Evolutionary conservation across 1,284 basidiomycete species (phyloP).

Genomic region (Tilletiaria anomala): DNA sequence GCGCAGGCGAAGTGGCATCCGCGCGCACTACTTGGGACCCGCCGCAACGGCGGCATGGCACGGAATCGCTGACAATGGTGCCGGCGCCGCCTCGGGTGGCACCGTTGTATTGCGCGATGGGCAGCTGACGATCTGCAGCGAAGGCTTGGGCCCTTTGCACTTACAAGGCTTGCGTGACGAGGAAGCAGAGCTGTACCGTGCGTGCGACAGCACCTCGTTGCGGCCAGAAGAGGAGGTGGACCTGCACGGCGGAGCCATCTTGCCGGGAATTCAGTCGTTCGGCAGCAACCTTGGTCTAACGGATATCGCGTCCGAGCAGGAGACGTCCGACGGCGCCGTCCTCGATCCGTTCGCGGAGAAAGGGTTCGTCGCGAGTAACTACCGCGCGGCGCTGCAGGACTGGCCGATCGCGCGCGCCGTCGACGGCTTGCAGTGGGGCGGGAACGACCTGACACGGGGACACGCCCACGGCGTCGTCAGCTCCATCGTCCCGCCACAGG

Average conservation of each 20-base stretch:
- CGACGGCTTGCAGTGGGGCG: conserved; percentile 24
- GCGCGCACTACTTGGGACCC: neutral
- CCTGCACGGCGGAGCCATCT: neutral
- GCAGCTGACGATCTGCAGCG: neutral
- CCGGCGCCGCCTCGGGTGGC: neutral
- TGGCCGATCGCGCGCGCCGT: conserved; percentile 15
- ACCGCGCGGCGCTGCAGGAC: neutral
- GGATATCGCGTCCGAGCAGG: conserved; percentile 20
- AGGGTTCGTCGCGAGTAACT: neutral
- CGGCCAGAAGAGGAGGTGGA: conserved; percentile 1
- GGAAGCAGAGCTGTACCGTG: too few species aligned
- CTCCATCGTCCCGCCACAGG: conserved; percentile 44
- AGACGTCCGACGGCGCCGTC: conserved; percentile 16
- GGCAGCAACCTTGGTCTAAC: conserved; percentile 24
- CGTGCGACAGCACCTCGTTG: too few species aligned
- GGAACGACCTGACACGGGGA: conserved; percentile 33
- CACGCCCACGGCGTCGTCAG: conserved; percentile 50
- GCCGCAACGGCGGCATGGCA: neutral
- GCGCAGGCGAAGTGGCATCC: neutral
- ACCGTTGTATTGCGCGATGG: neutral
- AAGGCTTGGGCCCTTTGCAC: too few species aligned
- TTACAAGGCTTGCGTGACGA: neutral
- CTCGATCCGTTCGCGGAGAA: conserved; percentile 4
- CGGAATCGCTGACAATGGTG: too few species aligned
- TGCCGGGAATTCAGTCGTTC: conserved; percentile 20